Base-by-base conservation (phyloP, 1,284 basidiomycete species). In the Ceratobasidium sp. region DNA sequence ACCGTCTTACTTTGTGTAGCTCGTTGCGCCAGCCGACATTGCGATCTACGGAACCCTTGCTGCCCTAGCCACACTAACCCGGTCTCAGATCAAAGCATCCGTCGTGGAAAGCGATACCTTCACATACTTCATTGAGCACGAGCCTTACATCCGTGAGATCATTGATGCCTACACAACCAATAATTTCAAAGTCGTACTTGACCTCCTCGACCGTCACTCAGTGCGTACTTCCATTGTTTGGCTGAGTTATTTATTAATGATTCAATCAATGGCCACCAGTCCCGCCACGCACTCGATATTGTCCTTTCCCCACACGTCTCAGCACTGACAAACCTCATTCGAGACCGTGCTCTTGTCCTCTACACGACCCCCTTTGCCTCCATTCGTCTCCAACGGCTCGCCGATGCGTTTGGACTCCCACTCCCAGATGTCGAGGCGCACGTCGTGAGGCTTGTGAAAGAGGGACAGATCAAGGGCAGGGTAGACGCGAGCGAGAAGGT, bases 301-400 rank as follows among this genome's bases (percentile, higher is more conserved):
- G 91, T 95, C 81, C 87, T 97, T 17, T 83, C 86, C 15, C 80
- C 83, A 8, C 94, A 96, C 79, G 86, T 94, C 51, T 78, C 83
- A 60, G 86, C 86, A 29, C 83, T 92, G 60, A 89, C 87, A 29
- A 86, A 86, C 76, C 84, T 87, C 56, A 90, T 96, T 80, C 89
- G 88, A 22, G 88, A 90, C 76, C 91, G 89, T 73, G 90, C 93
- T 0, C 84, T 95, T 54, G 89, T 93, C n/a, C 85, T 93, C 48
- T 96, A 96, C 83, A 94, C 96, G 85, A 88, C 90, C 77, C 94
- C 95, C 0, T 97, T 95, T 81, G 84, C 91, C 53, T 89, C 91
- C 19, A 93, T 97, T 80, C 87, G 89, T 77, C 88, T 97, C 29
- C 88, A 90, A 51, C 87, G 92, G 41, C 93, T 97, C 91, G 90